A percentile compares a stretch with the other conserved stretches of the same genome.
These are phyloP conservation scores for Chlorella sp. DNA, from an alignment of 139 green algal species.

Conservation along the genomic window DNA sequence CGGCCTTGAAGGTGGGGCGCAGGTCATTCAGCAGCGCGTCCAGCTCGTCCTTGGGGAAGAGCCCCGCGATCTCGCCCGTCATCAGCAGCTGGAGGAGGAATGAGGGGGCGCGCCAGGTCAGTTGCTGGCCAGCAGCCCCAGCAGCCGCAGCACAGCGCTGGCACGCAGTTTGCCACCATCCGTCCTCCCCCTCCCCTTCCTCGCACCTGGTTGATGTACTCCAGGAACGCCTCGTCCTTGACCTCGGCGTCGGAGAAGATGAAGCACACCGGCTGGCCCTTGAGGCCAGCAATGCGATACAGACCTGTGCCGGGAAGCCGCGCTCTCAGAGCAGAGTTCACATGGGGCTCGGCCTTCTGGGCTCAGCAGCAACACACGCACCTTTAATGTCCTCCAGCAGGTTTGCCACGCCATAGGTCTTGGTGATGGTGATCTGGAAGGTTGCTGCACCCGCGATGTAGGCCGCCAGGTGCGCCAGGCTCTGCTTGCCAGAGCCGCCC, in stretches of 20 bases:
- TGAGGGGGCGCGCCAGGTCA: not conserved
- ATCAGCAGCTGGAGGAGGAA: not conserved
- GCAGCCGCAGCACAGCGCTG: no score
- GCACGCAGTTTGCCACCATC: no score
- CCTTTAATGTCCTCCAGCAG: slow-evolving; percentile 96
- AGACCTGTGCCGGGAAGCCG: no score
- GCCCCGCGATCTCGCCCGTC: slow-evolving; percentile 75
- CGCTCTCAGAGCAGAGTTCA: no score
- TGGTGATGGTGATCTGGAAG: slow-evolving; percentile 82
- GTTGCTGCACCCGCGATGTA: slow-evolving; percentile 69
- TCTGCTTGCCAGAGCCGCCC: slow-evolving; percentile 92
- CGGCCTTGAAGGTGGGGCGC: slow-evolving; percentile 70
- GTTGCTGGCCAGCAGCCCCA: not conserved
- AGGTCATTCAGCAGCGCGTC: slow-evolving; percentile 94
- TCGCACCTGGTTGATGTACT: slow-evolving; percentile 98
- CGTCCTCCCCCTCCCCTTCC: slow-evolving; percentile 76
- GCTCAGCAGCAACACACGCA: no score
- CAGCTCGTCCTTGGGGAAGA: slow-evolving; percentile 95
- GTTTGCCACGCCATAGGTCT: slow-evolving; percentile 90
- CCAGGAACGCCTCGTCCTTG: slow-evolving; percentile 94
- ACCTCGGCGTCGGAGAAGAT: slow-evolving; percentile 94
- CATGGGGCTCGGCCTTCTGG: no score
- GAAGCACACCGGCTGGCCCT: slow-evolving; percentile 90
- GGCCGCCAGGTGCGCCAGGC: slow-evolving; percentile 71
- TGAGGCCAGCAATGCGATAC: slow-evolving; percentile 95